phyloP scores from a whole-genome alignment of 2,329 filamentous ascomycete genomes.

The Ceratocystis smalleyi region DNA sequence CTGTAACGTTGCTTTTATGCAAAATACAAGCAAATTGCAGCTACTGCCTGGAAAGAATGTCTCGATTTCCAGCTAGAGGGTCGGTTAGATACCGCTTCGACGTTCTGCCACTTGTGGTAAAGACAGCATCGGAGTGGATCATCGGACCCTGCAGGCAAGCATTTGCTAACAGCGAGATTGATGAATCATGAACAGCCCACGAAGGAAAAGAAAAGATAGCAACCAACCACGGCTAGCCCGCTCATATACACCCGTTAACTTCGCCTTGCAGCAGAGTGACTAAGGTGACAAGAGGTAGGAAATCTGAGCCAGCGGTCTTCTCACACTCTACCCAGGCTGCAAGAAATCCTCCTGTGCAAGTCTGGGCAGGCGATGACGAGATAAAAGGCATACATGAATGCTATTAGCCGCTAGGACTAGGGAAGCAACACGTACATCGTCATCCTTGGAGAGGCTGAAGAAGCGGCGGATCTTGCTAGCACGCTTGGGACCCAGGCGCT shows the following conservation, averaged over 20 bases:
- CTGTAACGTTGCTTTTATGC: background rate
- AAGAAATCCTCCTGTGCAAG: constrained; percentile 29
- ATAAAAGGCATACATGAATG: constrained; percentile 25
- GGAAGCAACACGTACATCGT: constrained; percentile 70
- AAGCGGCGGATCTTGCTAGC: constrained; percentile 99
- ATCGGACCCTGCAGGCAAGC: constrained; percentile 4
- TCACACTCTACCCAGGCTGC: constrained; percentile 46
- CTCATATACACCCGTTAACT: background rate
- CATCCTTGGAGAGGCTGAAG: constrained; percentile 99
- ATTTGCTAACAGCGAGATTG: constrained; percentile 8
- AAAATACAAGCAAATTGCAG: constrained; percentile 10
- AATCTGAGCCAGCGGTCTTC: constrained; percentile 24
- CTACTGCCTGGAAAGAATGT: constrained; percentile 14
- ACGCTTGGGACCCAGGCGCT: constrained; percentile 98
- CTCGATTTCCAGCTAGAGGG: constrained; percentile 8
- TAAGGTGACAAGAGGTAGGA: constrained; percentile 2
- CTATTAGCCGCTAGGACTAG: constrained; percentile 27
- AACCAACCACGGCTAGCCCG: constrained; percentile 12
- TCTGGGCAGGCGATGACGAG: constrained; percentile 57
- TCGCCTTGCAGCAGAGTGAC: background rate
- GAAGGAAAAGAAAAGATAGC: constrained; percentile 9
- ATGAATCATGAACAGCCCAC: constrained; percentile 11
- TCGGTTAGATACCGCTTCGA: background rate
- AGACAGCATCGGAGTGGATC: background rate
- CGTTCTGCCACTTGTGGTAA: background rate